Evolutionary conservation across 805 yeast genomes (phyloP), one percentile per base, ranked within the genome.

Genomic region (Kregervanrija pseudodelftensis): DNA sequence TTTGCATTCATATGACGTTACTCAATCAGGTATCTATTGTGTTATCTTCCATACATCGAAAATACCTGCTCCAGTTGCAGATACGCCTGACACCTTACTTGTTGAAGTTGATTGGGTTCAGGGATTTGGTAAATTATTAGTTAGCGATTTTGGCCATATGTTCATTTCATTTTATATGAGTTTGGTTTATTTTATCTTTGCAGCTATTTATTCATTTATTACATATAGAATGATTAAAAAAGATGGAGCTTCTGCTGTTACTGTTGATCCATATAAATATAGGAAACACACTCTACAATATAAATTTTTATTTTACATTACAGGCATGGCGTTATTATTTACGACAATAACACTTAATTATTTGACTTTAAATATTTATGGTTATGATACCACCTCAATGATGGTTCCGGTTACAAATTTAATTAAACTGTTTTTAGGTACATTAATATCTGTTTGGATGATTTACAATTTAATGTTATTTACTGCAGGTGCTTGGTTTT

Each of bases 101-200:
- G 54, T 58, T 13, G 41, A 40, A 14, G 54, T 61, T 28, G 61
- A 57, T 39, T 64, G 68, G 68, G 50, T 45, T n/a, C 68, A 63
- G 46, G 49, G 61, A 7, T 61, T 49, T 46, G 68, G 68, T 31
- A 41, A 48, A 33, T 49, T 64, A 33, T 37, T 58, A n/a, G 56
- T 55, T 4, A 52, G 55, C 9, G 67, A 64, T 39, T 64, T 58
- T 39, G 50, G 51, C 28, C 51, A 52, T 37, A 37, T 64, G 39
- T 57, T 55, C 36, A 38, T 56, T 16, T 50, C 55, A 16, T 46
- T 59, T 16, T 33, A 44, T n/a, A 44, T 63, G 46, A 33, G 53
- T 12, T 7, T 54, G 4, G 28, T 50, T n/a, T 62, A 64, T 45
- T n/a, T 47, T 8, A 8, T 44, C 1, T 41, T 51, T 15, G 47